A percentile compares a stretch with the other conserved stretches of the same genome.
Evolutionary conservation across 2,329 filamentous ascomycete genomes (phyloP).

Genomic region (Beauveria rudraprayagi): DNA sequence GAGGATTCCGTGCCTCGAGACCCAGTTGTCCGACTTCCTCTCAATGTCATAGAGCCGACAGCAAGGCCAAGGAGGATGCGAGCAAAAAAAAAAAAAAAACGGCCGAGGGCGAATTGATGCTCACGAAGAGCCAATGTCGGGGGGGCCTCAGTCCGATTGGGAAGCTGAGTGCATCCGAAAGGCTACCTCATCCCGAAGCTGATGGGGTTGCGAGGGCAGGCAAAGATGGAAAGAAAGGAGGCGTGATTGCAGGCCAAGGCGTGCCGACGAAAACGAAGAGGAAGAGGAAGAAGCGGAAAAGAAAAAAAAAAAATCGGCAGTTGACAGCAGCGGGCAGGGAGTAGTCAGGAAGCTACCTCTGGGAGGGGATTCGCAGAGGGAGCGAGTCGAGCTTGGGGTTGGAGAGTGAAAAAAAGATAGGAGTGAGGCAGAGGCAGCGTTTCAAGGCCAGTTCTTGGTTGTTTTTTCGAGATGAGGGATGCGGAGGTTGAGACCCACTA

Average conservation of each 20-base stretch:
- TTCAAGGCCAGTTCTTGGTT: conserved; percentile 9
- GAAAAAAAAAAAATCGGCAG: not conserved
- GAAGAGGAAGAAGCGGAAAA: not conserved
- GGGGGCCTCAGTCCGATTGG: conserved; percentile 47
- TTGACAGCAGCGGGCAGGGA: not conserved
- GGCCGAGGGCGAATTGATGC: not conserved
- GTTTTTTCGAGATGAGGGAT: conserved; percentile 13
- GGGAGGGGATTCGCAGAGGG: not conserved
- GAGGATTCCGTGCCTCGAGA: conserved; percentile 51
- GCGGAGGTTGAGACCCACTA: conserved; percentile 12
- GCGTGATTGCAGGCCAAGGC: not conserved
- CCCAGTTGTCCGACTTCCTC: conserved; percentile 51
- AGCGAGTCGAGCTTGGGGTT: conserved; percentile 10
- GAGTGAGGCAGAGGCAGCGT: conserved; percentile 3
- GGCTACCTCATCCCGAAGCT: conserved; percentile 50
- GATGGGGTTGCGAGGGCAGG: conserved; percentile 7
- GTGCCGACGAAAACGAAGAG: not conserved
- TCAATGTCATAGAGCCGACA: conserved; percentile 28
- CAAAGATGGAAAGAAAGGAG: conserved; percentile 1
- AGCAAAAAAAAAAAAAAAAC: not conserved
- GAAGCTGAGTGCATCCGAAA: conserved; percentile 49
- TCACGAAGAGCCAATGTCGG: conserved; percentile 10
- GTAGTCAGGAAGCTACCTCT: conserved; percentile 2
- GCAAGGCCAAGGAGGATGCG: conserved; percentile 9
- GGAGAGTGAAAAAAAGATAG: conserved; percentile 7